phyloP scores from a whole-genome alignment of 1,284 basidiomycete genomes.

The Sporisorium graminicola region DNA sequence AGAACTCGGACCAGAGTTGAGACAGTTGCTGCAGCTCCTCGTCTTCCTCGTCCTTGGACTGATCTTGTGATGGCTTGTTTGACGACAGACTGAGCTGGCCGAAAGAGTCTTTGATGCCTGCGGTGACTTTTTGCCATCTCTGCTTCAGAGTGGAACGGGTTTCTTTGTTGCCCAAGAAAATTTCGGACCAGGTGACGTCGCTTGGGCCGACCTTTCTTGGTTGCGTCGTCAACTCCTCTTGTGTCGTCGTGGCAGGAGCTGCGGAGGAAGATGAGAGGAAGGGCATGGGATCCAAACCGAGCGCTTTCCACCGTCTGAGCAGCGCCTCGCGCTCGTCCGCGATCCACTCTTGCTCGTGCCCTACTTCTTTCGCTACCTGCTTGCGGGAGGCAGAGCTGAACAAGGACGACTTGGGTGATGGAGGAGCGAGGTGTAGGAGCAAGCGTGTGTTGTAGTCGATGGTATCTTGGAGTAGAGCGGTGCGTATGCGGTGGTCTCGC shows the following conservation, averaged over 20 bases:
- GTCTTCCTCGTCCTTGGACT: constrained; percentile 5
- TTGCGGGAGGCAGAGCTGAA: background rate
- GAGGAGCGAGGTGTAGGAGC: constrained; percentile 20
- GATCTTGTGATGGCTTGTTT: background rate
- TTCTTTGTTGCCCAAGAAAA: constrained; percentile 36
- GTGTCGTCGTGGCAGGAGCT: no score
- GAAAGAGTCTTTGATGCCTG: constrained; percentile 29
- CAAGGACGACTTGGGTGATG: background rate
- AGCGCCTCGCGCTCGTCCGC: constrained; percentile 10
- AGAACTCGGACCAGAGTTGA: constrained; percentile 25
- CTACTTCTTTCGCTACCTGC: background rate
- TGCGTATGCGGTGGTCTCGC: constrained; percentile 20
- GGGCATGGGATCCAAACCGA: constrained; percentile 10
- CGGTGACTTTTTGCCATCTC: constrained; percentile 26
- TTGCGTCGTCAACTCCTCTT: background rate
- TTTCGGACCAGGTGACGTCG: constrained; percentile 40
- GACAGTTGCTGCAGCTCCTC: constrained; percentile 27
- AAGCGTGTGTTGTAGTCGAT: constrained; percentile 26
- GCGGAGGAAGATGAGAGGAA: constrained; percentile 11
- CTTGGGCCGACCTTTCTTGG: constrained; percentile 1
- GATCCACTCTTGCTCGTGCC: constrained; percentile 10
- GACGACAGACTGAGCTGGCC: constrained; percentile 4
- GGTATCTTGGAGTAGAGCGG: constrained; percentile 21
- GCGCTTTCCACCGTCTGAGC: constrained; percentile 19
- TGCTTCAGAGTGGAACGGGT: constrained; percentile 19